Evolutionary conservation across 2,329 filamentous ascomycete genomes (phyloP).

Genomic region (Cercospora berteroae): DNA sequence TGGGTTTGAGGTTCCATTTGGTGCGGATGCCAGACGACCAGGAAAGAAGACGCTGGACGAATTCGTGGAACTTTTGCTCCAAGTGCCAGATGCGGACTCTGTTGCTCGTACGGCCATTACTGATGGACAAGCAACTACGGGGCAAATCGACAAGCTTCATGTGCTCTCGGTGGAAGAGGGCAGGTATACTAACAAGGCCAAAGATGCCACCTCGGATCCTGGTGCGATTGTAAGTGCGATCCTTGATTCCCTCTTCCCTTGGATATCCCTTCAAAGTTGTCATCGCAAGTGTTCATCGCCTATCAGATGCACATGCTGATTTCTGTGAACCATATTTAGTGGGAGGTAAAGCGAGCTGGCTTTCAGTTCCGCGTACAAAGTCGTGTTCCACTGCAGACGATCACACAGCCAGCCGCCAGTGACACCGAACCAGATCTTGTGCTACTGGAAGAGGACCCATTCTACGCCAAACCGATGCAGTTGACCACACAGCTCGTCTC

Average conservation of each 20-base stretch:
- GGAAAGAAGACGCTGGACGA: neutral
- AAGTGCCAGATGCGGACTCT: neutral
- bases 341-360: neutral
- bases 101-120: neutral
- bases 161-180: conserved; percentile 11
- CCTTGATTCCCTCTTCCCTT: neutral
- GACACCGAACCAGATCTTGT: neutral
- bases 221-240: neutral
- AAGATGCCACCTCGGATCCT: neutral
- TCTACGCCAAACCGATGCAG: neutral
- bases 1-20: neutral
- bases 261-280: neutral
- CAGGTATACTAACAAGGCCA: conserved; percentile 7
- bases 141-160: conserved; percentile 4
- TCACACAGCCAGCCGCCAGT: neutral
- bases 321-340: neutral
- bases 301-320: neutral
- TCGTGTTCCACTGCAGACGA: neutral
- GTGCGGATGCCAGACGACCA: neutral
- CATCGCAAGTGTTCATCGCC: neutral
- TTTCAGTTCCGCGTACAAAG: neutral
- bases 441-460: neutral
- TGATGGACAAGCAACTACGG: neutral
- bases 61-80: neutral
- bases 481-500: neutral